Conservation (phyloP, 1,284 basidiomycete species). For the Filobasidium uniguttulatum region DNA sequence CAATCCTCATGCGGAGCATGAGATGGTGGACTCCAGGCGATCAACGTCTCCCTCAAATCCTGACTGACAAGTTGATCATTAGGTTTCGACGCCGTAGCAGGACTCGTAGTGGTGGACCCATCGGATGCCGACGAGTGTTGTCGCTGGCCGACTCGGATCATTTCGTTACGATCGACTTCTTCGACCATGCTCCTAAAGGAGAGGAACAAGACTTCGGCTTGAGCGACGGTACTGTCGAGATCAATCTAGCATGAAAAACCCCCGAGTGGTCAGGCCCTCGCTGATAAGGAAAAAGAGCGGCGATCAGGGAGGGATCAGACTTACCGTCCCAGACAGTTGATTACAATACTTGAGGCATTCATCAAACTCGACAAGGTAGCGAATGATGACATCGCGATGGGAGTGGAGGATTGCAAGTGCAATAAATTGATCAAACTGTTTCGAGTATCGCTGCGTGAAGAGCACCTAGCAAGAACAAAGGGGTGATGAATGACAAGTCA, state of each 20-base stretch:
- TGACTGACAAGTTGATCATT: too few relatives aligned
- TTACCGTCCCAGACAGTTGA: slow-evolving; percentile 68
- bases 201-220: slow-evolving; percentile 84
- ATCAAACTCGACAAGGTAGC: slow-evolving; percentile 69
- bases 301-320: slow-evolving; percentile 12
- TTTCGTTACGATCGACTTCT: slow-evolving; percentile 50
- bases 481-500: slow-evolving; percentile 6
- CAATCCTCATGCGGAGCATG: too few relatives aligned
- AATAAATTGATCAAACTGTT: slow-evolving; percentile 80
- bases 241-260: too few relatives aligned
- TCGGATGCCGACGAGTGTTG: too few relatives aligned
- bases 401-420: slow-evolving; percentile 86
- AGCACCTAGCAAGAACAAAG: slow-evolving; percentile 39
- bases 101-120: too few relatives aligned
- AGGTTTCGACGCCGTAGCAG: too few relatives aligned
- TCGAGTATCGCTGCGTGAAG: slow-evolving; percentile 86
- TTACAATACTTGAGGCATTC: slow-evolving; percentile 80
- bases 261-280: too few relatives aligned
- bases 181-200: slow-evolving; percentile 46
- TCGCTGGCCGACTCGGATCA: slow-evolving; percentile 3
- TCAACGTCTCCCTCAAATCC: too few relatives aligned
- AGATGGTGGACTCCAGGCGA: too few relatives aligned
- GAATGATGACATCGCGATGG: slow-evolving; percentile 80
- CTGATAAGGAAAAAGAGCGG: too few relatives aligned
- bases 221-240: slow-evolving; percentile 74